Base-by-base conservation (phyloP, 2,329 filamentous ascomycete species). In the Hypomyces perniciosus region DNA sequence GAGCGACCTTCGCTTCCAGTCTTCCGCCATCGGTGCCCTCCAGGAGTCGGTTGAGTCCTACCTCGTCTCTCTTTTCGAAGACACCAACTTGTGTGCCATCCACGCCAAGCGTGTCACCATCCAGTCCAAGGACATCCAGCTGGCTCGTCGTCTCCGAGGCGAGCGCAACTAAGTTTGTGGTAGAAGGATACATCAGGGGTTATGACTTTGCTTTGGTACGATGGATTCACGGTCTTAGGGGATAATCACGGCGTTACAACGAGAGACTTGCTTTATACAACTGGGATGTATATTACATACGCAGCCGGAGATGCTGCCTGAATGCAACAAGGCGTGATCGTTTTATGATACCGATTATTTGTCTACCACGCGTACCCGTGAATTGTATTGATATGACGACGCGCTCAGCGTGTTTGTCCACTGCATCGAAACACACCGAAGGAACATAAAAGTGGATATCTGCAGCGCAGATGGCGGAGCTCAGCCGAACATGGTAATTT, bases 41-140 rank as follows among this genome's bases (percentile, higher is more conserved):
- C 92, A 99, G 78, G 93, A 99, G 81, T 96, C 93, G 50, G 91
- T 96, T 60, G 93, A 99, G 80, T 95, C 93, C 2, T 97, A 96
- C 78, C 87, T 99, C 66, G 91, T 97, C 74, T 95, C 91, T 41
- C 86, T 97, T 59, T 97, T 97, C 65, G 91, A 97, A 76, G 92
- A 97, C 71, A 96, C 92, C 77, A 97, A 97, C 80, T 78, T 96
- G 48, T 97, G 92, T 77, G 92, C 93, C 68, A 96, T 97, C 73
- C 93, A 97, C 77, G 92, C 93, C 76, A 97, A 97, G 85, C 90
- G 93, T 78, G 93, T 97, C 68, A 97, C 92, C 68, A 97, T 97
- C 75, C 92, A 92, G 75, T 85, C 85, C 61, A 96, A 96, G 81
- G 92, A 96, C 66, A 96, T 97, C 70, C 92, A 97, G 77, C 84